These are phyloP conservation scores for Papiliotrema fonsecae DNA, from an alignment of 1,284 basidiomycete genomes.

Conservation along the genomic window DNA sequence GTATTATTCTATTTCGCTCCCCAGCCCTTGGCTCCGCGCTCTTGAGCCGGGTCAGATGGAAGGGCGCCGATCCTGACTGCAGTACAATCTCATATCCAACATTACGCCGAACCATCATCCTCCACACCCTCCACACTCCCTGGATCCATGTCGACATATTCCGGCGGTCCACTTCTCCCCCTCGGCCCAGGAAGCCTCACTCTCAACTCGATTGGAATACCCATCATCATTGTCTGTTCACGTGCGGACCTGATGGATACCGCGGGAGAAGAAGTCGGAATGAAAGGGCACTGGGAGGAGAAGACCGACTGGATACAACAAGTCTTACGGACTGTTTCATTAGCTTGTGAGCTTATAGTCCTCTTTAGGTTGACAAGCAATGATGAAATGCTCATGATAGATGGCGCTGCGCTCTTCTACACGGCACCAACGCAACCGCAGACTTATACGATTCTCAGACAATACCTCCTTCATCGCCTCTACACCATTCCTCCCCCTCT, in stretches of 20 bases:
- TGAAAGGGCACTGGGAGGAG: conserved; percentile 81
- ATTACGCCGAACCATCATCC: conserved; percentile 71
- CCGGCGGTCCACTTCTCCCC: conserved; percentile 59
- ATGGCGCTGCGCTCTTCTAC: conserved; percentile 89
- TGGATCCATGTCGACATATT: conserved; percentile 49
- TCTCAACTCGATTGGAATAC: conserved; percentile 73
- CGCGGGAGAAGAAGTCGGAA: conserved; percentile 56
- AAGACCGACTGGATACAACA: conserved; percentile 94
- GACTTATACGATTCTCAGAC: conserved; percentile 74
- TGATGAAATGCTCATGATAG: conserved; percentile 47
- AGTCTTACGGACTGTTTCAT: conserved; percentile 79
- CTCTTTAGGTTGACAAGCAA: neutral
- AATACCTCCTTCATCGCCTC: conserved; percentile 79
- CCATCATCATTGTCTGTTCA: conserved; percentile 84
- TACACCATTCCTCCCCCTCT: conserved; percentile 55
- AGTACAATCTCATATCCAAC: conserved; percentile 84
- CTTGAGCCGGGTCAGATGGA: neutral
- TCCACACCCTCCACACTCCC: conserved; percentile 11
- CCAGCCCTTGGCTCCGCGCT: neutral
- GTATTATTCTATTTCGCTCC: conserved; percentile 39
- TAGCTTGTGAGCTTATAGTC: conserved; percentile 67
- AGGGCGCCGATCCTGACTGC: conserved; percentile 2
- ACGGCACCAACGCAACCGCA: conserved; percentile 70
- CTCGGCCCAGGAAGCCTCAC: conserved; percentile 73
- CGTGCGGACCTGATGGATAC: conserved; percentile 85